phyloP scores from a whole-genome alignment of 2,329 filamentous ascomycete species.

The Diaporthe batatas region DNA sequence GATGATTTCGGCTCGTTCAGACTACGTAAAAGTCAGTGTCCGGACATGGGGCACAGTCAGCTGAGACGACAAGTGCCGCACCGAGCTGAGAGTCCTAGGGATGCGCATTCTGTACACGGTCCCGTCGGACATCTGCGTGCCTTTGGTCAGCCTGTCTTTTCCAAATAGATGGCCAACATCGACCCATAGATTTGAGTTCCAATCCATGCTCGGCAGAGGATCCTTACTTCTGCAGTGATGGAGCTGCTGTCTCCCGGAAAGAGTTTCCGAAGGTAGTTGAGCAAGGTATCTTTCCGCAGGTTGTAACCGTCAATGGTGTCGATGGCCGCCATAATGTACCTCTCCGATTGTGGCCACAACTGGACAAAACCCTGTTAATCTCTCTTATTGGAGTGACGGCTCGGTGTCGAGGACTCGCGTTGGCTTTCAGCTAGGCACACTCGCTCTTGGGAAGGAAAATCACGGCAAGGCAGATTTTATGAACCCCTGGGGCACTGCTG shows the following conservation, averaged over 20 bases:
- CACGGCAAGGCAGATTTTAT: constrained; percentile 15
- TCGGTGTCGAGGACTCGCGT: not conserved
- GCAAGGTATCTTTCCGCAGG: not conserved
- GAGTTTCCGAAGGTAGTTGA: constrained; percentile 4
- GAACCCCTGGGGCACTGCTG: not conserved
- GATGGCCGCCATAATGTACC: not conserved
- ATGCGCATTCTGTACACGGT: not conserved
- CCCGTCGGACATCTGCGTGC: not conserved
- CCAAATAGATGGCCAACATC: too few relatives aligned
- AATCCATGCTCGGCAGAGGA: too few relatives aligned
- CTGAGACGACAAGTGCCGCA: too few relatives aligned
- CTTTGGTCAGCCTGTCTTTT: not conserved
- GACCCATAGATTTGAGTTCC: too few relatives aligned
- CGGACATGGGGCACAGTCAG: too few relatives aligned
- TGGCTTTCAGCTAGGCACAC: not conserved
- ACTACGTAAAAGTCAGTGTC: not conserved
- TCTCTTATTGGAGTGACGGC: not conserved
- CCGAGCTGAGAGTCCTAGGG: not conserved
- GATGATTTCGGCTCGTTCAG: too few relatives aligned
- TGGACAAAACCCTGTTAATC: not conserved
- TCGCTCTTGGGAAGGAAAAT: not conserved
- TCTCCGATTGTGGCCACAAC: not conserved
- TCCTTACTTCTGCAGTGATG: constrained; percentile 1
- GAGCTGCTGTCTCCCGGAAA: not conserved
- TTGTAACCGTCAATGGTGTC: not conserved